These are phyloP conservation scores for Mycena leptocephala DNA, from an alignment of 768 basidiomycete species.

Conservation along the genomic window DNA sequence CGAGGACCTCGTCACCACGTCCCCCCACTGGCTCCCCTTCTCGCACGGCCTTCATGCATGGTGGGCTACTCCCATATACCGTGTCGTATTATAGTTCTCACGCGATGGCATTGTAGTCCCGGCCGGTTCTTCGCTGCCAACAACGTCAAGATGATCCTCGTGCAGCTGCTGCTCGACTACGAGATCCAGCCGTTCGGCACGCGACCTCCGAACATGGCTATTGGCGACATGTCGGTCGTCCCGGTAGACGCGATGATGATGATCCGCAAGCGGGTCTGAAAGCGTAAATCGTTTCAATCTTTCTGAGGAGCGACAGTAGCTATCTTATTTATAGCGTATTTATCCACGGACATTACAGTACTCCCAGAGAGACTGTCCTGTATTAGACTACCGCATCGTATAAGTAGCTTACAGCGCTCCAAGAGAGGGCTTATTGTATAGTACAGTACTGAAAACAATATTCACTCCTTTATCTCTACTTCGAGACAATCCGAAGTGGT, in stretches of 20 bases:
- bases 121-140: conserved; percentile 23
- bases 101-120: conserved; percentile 12
- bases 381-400: no score
- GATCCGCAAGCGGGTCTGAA: background rate
- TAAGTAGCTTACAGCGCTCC: no score
- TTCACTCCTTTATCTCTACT: no score
- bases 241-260: no score
- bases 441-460: no score
- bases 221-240: background rate
- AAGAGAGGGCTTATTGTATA: no score
- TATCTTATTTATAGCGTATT: no score
- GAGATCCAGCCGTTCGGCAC: background rate
- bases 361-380: no score
- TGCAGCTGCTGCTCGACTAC: conserved; percentile 17
- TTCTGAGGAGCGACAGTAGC: no score
- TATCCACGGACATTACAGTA: no score
- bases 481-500: no score
- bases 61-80: conserved; percentile 15
- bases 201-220: background rate
- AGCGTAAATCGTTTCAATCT: no score
- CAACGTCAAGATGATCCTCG: conserved; percentile 22
- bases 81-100: background rate
- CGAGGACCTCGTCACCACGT: conserved; percentile 29
- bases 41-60: conserved; percentile 26
- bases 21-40: conserved; percentile 25